These are phyloP conservation scores for Lichenothelia convexa DNA, from an alignment of 495 filamentous ascomycete species.

Conservation along the genomic window DNA sequence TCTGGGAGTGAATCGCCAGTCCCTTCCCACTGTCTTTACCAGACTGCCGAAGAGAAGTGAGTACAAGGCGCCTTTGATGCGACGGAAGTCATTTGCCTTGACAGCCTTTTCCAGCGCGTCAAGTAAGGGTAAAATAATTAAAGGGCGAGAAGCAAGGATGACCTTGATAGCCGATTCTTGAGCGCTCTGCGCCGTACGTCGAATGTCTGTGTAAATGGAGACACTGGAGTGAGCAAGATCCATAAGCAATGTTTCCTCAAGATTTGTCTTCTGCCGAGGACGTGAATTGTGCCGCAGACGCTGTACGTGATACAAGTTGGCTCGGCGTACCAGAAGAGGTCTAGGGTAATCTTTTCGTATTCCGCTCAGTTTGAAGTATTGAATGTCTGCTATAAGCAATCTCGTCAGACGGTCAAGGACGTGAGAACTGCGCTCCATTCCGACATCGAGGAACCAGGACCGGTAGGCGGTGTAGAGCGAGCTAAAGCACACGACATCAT, in stretches of 20 bases:
- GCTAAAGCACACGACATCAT: conserved; percentile 90
- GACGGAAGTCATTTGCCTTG: conserved; percentile 60
- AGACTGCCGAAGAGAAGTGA: conserved; percentile 76
- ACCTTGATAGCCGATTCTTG: conserved; percentile 88
- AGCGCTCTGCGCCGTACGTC: conserved; percentile 77
- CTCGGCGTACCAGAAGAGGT: conserved; percentile 71
- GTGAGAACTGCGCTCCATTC: conserved; percentile 87
- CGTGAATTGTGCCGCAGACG: conserved; percentile 83
- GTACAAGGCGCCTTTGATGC: conserved; percentile 88
- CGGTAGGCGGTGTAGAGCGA: conserved; percentile 79
- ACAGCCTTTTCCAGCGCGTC: conserved; percentile 65
- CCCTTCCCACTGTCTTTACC: conserved; percentile 65
- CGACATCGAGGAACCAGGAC: conserved; percentile 95
- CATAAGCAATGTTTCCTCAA: conserved; percentile 66
- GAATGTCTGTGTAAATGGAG: conserved; percentile 89
- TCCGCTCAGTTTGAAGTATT: conserved; percentile 85
- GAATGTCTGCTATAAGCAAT: conserved; percentile 66
- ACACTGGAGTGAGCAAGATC: conserved; percentile 84
- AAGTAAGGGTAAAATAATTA: conserved; percentile 78
- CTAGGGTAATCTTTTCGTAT: conserved; percentile 83
- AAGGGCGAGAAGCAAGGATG: conserved; percentile 63
- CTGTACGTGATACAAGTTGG: conserved; percentile 86
- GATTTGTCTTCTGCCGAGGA: conserved; percentile 60
- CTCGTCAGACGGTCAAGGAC: conserved; percentile 72
- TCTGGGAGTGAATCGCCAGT: conserved; percentile 83